Evolutionary conservation across 148 eudicot genomes (phyloP), one percentile per base, ranked within the genome.

Genomic region (Amaranthus palmeri): DNA sequence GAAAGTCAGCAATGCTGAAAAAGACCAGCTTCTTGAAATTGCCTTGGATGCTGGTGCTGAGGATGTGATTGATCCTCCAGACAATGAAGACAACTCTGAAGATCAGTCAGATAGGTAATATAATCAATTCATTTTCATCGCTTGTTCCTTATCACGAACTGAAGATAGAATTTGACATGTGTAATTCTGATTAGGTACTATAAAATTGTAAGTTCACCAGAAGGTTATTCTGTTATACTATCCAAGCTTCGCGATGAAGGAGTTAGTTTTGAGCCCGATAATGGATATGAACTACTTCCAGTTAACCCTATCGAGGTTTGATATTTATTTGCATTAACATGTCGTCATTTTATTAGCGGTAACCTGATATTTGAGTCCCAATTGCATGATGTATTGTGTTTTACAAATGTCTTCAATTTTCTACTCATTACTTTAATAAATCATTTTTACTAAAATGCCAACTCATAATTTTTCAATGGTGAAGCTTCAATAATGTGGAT

Each of bases 1-100:
- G 77, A 91, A 91, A 81, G 88, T 75, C 51, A 58, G 73, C 45
- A 91, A 91, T 78, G 90, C 75, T 56, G 93, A 93, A 64, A 91
- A 76, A 71, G 97, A 93, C 72, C 82, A 85, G 81, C 87, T 93
- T 75, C 88, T 93, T 70, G 77, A 73, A 66, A 80, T 91, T 77
- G 98, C 98, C 78, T 85, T 93, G 80, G 98, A 93, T 88, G 86
- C 93, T 65, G 98, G 93, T 79, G 97, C 98, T 58, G 97, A 89
- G 66, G 97, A 93, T 82, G 85, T 93, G 56, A 86, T 93, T 72
- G 98, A 93, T 71, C 92, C 97, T 76, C 75, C 80, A 50, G 76
- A 80, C 47, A 76, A 85, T 72, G 90, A 85, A 69, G 90, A 91
- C 54, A 90, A 89, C 67, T 52, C 84, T 12, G 90, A 87, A 59